These are phyloP conservation scores for Lyophyllum atratum DNA, from an alignment of 768 basidiomycete genomes.

Conservation along the genomic window DNA sequence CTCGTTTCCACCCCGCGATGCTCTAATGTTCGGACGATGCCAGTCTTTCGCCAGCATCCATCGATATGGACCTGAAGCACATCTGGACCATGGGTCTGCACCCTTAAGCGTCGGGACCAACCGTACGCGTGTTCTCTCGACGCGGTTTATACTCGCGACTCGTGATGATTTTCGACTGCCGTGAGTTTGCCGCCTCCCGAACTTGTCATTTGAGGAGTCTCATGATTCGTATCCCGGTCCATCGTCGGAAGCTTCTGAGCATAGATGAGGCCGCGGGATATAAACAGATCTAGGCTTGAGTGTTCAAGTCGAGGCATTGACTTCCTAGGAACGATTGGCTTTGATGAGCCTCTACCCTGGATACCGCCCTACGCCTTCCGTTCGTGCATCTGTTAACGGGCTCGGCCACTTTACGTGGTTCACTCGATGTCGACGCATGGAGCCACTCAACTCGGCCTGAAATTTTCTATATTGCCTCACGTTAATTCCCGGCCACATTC, in stretches of 20 bases:
- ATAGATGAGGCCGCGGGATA: neutral
- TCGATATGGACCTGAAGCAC: constrained; percentile 2
- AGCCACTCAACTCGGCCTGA: too few relatives aligned
- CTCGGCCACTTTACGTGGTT: neutral
- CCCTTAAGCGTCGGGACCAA: neutral
- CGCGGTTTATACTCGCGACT: neutral
- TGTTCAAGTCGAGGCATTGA: neutral
- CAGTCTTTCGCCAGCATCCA: constrained; percentile 1
- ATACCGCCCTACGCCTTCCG: neutral
- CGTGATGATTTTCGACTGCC: neutral
- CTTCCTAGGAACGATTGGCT: neutral
- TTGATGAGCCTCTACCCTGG: neutral
- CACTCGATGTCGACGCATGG: neutral
- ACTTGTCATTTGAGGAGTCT: neutral
- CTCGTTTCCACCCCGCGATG: constrained; percentile 3
- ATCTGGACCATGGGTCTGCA: neutral
- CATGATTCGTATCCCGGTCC: neutral
- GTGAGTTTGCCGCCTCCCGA: neutral
- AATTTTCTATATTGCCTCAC: neutral
- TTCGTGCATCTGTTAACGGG: neutral
- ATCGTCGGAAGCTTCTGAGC: neutral
- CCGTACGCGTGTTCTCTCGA: constrained; percentile 2
- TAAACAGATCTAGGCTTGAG: neutral
- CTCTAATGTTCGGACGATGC: constrained; percentile 3
- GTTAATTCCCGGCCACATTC: neutral